phyloP scores from a whole-genome alignment of 2,329 filamentous ascomycete genomes.

The Canariomyces notabilis region DNA sequence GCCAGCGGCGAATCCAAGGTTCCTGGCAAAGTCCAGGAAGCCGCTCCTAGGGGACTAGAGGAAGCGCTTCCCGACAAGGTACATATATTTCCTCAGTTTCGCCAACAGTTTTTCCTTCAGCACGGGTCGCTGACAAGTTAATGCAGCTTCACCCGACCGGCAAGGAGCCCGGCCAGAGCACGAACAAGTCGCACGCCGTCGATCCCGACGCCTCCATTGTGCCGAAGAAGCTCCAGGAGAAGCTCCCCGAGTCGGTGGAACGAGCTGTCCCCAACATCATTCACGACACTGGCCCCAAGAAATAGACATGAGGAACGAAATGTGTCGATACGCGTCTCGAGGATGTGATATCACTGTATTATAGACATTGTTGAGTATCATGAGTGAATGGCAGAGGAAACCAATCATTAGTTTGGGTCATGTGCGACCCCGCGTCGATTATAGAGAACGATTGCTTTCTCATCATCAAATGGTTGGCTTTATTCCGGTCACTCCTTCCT shows the following conservation, averaged over 20 bases:
- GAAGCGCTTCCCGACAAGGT: constrained; percentile 4
- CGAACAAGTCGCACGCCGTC: constrained; percentile 6
- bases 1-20: constrained; percentile 5
- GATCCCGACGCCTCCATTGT: constrained; percentile 8
- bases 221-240: constrained; percentile 12
- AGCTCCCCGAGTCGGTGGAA: constrained; percentile 7
- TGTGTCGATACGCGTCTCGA: too few relatives aligned
- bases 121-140: not conserved
- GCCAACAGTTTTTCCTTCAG: too few relatives aligned
- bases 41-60: constrained; percentile 5
- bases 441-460: too few relatives aligned
- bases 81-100: too few relatives aligned
- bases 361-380: too few relatives aligned
- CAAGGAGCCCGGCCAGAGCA: constrained; percentile 8
- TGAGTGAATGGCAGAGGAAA: too few relatives aligned
- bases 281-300: constrained; percentile 7
- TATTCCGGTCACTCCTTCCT: too few relatives aligned
- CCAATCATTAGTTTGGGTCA: too few relatives aligned
- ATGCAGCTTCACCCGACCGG: constrained; percentile 5
- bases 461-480: too few relatives aligned
- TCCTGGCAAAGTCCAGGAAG: constrained; percentile 7
- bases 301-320: too few relatives aligned
- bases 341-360: too few relatives aligned
- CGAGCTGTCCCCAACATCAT: constrained; percentile 9
- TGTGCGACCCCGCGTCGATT: too few relatives aligned